Evolutionary conservation across 805 yeast species (phyloP), one percentile per base, ranked within the genome.

Genomic region (Metschnikowia kunwiensis): DNA sequence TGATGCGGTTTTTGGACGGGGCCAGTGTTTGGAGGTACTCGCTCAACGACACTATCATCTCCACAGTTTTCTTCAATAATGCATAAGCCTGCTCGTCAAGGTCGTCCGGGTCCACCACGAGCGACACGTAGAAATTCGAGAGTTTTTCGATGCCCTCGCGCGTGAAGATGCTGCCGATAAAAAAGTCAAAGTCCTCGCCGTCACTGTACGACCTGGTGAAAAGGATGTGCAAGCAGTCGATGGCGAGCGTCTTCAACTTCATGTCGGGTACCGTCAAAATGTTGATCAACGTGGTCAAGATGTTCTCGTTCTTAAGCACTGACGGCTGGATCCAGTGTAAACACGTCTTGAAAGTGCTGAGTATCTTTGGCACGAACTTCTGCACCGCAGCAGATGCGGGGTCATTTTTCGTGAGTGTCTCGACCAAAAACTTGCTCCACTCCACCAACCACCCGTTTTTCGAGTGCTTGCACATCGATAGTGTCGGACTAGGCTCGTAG

Each of bases 311-410:
- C 28, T 81, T 74, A 36, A 91, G 72, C 1, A 89, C 78, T 11
- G 76, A 68, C 2, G 96, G 91, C 34, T 85, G 75, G 6, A 89
- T 77, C 98, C 98, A 93, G 50, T 85, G 88, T 42, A 93, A 71
- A 50, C 95, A 85, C 0, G 95, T 82, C 54, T 93, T 93, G 53
- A 91, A 74, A 4, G 94, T 82, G 43, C 88, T 86, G 25, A 93
- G 65, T 5, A 84, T 69, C 51, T 83, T 79, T 27, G 83, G 74
- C 2, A 80, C 80, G 53, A 80, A 80, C 18, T 54, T 49, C 45
- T 63, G 68, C 32, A 61, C 60, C 4, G 54, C 32, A 3, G 52
- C 38, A 16, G 56, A 47, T 2, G 53, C 40, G 24, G 57, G 43
- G 25, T 60, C 68, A 32, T 58, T 58, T 23, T 46, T 51, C 10